Conservation (phyloP, 2,329 filamentous ascomycete species). For the Tolypocladium sp. region DNA sequence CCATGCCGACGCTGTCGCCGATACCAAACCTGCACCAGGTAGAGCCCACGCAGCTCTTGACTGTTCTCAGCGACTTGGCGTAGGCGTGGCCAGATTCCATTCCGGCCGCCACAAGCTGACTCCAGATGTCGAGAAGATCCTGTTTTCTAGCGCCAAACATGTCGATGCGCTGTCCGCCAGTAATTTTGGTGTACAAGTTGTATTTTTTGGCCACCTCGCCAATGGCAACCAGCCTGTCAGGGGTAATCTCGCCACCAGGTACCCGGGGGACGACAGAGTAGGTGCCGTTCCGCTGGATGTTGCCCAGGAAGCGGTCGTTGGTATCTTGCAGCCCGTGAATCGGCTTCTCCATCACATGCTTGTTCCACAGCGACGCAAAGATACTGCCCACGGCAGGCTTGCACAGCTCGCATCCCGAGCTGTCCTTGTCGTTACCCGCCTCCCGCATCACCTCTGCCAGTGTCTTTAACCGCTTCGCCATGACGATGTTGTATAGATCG, state of each 20-base stretch:
- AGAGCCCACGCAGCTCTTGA: conserved; percentile 86
- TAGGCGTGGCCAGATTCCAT: conserved; percentile 91
- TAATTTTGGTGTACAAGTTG: conserved; percentile 82
- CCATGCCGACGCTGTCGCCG: conserved; percentile 85
- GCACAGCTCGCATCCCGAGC: conserved; percentile 79
- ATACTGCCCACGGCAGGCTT: conserved; percentile 78
- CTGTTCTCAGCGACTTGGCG: conserved; percentile 77
- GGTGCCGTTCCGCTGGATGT: conserved; percentile 86
- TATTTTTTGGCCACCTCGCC: conserved; percentile 80
- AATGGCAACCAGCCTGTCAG: conserved; percentile 75
- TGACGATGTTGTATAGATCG: conserved; percentile 84
- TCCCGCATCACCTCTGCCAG: conserved; percentile 71
- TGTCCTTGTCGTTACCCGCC: conserved; percentile 60
- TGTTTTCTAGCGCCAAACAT: conserved; percentile 89
- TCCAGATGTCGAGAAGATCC: conserved; percentile 76
- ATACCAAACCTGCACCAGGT: conserved; percentile 89
- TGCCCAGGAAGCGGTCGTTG: conserved; percentile 79
- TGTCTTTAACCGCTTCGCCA: conserved; percentile 66
- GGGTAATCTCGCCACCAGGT: conserved; percentile 77
- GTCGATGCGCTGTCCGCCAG: conserved; percentile 83
- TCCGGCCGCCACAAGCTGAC: conserved; percentile 67
- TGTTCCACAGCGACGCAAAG: conserved; percentile 73
- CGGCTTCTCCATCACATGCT: conserved; percentile 65
- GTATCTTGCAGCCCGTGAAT: conserved; percentile 77
- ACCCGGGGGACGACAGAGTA: conserved; percentile 83